Conservation (phyloP, 78 protist species). For the Dictyostelium intermedium region DNA sequence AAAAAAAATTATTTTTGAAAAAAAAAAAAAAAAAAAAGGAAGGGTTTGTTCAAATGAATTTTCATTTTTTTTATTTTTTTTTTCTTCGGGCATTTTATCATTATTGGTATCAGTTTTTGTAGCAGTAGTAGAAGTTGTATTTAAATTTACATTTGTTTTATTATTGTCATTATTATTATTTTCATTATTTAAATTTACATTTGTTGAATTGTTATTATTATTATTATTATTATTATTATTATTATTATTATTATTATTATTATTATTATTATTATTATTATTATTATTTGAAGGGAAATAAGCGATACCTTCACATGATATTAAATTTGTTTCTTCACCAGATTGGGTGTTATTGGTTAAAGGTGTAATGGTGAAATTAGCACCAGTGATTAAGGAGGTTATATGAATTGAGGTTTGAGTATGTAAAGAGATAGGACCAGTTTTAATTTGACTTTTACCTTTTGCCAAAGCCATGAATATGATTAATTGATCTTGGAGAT, state of each 20-base stretch:
- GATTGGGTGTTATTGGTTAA: neutral
- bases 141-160: neutral
- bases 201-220: no score
- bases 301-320: constrained; percentile 45
- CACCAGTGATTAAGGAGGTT: constrained; percentile 73
- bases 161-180: neutral
- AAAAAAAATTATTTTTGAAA: neutral
- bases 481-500: constrained; percentile 89
- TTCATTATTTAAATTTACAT: no score
- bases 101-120: neutral
- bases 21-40: neutral
- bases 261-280: neutral
- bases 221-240: neutral
- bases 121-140: neutral
- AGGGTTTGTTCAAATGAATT: neutral
- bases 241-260: neutral
- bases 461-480: constrained; percentile 91
- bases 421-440: constrained; percentile 83
- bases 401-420: constrained; percentile 88
- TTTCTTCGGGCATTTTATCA: neutral
- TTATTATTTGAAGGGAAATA: neutral
- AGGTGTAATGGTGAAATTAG: constrained; percentile 15
- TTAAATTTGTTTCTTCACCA: constrained; percentile 37
- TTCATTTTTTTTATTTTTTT: neutral
- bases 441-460: constrained; percentile 79